A percentile compares a stretch with the other conserved stretches of the same genome.
phyloP scores from a whole-genome alignment of 2,329 filamentous ascomycete species.

The Cephalotrichum gorgonifer region DNA sequence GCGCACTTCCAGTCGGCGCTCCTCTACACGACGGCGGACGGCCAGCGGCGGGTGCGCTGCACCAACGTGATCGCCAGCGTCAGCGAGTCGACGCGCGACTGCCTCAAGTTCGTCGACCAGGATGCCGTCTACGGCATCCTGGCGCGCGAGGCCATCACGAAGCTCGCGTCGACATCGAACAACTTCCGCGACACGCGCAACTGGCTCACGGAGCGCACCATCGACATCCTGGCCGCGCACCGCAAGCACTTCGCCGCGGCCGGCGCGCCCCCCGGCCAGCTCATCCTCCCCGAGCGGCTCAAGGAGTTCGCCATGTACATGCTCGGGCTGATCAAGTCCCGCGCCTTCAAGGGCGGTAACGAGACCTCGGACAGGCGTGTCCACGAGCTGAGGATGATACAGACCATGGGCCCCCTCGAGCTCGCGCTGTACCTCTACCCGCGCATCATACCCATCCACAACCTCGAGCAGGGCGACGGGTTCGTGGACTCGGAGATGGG shows the following conservation, averaged over 20 bases:
- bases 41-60: constrained; percentile 83
- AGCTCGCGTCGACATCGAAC: constrained; percentile 59
- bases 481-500: constrained; percentile 83
- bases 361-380: constrained; percentile 86
- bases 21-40: constrained; percentile 84
- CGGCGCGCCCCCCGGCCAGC: constrained; percentile 77
- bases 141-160: constrained; percentile 88
- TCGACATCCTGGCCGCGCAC: constrained; percentile 86
- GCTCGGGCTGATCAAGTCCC: constrained; percentile 77
- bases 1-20: constrained; percentile 95
- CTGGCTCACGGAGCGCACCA: constrained; percentile 78
- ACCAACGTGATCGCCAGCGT: constrained; percentile 90
- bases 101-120: constrained; percentile 90
- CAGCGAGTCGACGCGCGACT: constrained; percentile 71
- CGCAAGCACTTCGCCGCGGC: constrained; percentile 81
- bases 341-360: constrained; percentile 85
- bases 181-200: constrained; percentile 77
- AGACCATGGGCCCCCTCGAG: constrained; percentile 76
- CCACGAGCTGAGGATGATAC: constrained; percentile 84
- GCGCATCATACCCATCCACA: constrained; percentile 84
- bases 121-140: constrained; percentile 83
- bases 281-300: constrained; percentile 89
- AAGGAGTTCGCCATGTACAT: constrained; percentile 98
- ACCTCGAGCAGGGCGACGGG: constrained; percentile 75
- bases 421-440: constrained; percentile 91